These are phyloP conservation scores for Hypoxylon cercidicola DNA, from an alignment of 495 filamentous ascomycete species.

Conservation along the genomic window DNA sequence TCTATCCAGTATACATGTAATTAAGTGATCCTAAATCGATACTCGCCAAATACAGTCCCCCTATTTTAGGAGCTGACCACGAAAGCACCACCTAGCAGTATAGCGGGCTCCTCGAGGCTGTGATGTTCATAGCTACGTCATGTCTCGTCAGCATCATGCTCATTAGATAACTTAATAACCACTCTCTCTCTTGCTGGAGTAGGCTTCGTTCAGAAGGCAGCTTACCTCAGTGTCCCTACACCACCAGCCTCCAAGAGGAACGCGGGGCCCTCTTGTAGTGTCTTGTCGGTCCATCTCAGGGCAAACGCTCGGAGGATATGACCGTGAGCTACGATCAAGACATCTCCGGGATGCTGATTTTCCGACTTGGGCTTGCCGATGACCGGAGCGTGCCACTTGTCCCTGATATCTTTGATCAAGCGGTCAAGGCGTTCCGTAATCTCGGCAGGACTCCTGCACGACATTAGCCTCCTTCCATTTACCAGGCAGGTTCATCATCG, in stretches of 20 bases:
- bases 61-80: constrained; percentile 52
- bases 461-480: constrained; percentile 34
- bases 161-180: not conserved
- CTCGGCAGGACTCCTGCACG: constrained; percentile 65
- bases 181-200: not conserved
- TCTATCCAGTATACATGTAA: not conserved
- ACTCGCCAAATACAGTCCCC: not conserved
- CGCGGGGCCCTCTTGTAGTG: constrained; percentile 70
- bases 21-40: not conserved
- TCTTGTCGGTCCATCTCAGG: constrained; percentile 83
- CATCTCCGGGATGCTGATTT: constrained; percentile 54
- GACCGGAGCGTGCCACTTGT: constrained; percentile 63
- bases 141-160: constrained; percentile 32
- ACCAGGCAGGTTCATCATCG: not conserved
- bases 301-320: constrained; percentile 91
- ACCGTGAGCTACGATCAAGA: constrained; percentile 79
- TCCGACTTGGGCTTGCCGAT: constrained; percentile 60
- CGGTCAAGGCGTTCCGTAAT: constrained; percentile 75
- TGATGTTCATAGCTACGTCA: constrained; percentile 70
- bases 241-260: constrained; percentile 85
- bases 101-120: constrained; percentile 73
- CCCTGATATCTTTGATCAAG: constrained; percentile 77
- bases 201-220: not conserved
- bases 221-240: constrained; percentile 80
- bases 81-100: constrained; percentile 73